Conservation (phyloP, 1,139 yeast species). For the Yamadazyma pseudoaaseri region DNA sequence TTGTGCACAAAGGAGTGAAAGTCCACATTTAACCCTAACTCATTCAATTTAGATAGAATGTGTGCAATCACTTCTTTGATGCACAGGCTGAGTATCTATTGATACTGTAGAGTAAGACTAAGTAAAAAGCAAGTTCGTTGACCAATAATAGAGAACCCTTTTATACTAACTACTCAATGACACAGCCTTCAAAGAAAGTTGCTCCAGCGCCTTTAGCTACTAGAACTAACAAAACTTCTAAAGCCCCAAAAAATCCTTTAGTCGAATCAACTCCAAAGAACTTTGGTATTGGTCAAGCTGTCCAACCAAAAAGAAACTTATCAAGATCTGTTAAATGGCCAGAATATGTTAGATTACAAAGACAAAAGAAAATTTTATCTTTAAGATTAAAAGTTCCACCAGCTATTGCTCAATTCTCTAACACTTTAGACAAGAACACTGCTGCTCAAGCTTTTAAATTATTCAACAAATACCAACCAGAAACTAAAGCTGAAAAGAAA, state of each 20-base stretch:
- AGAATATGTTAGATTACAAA: slow-evolving; percentile 79
- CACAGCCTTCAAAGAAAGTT: slow-evolving; percentile 72
- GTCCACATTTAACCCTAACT: slow-evolving; percentile 4
- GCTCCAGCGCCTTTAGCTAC: slow-evolving; percentile 68
- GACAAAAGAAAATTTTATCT: slow-evolving; percentile 95
- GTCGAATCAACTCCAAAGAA: slow-evolving; percentile 81
- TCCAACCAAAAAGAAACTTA: slow-evolving; percentile 95
- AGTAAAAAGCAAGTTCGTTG: slow-evolving; percentile 12
- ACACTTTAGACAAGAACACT: slow-evolving; percentile 96
- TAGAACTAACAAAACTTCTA: slow-evolving; percentile 26
- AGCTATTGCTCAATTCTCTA: slow-evolving; percentile 92
- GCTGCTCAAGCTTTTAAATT: slow-evolving; percentile 96
- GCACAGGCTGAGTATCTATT: slow-evolving; percentile 20
- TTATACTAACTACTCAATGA: slow-evolving; percentile 57
- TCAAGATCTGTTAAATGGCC: slow-evolving; percentile 98
- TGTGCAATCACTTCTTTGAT: slow-evolving; percentile 17
- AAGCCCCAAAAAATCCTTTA: slow-evolving; percentile 37
- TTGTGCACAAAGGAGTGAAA: slow-evolving; percentile 15
- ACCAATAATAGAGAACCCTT: slow-evolving; percentile 10
- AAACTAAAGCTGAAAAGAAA: slow-evolving; percentile 94
- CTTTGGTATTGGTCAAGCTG: slow-evolving; percentile 93
- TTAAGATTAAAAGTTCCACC: slow-evolving; percentile 99
- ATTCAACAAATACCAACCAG: slow-evolving; percentile 98
- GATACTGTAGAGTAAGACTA: slow-evolving; percentile 19
- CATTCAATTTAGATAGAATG: not conserved